phyloP scores from a whole-genome alignment of 345 rosid genomes.

The Corchorus capsularis region DNA sequence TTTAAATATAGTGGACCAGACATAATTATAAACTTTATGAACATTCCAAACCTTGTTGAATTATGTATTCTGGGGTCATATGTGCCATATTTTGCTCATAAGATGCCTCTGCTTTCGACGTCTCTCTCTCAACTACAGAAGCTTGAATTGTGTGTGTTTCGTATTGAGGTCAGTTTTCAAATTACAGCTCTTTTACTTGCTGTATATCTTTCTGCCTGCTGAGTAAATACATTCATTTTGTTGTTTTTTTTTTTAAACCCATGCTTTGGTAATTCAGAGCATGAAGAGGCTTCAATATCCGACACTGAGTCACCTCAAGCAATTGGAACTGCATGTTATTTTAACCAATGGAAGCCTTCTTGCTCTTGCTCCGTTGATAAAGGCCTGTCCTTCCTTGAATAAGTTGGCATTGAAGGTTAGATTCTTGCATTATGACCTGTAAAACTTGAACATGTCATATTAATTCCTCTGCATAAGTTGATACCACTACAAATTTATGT shows the following conservation, averaged over 20 bases:
- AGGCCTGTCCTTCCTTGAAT: not conserved
- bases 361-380: not conserved
- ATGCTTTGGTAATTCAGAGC: not conserved
- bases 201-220: too few relatives aligned
- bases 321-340: not conserved
- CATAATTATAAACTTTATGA: not conserved
- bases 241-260: not conserved
- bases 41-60: not conserved
- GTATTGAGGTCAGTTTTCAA: not conserved
- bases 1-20: not conserved
- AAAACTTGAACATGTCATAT: not conserved
- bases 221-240: too few relatives aligned
- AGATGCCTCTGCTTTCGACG: not conserved
- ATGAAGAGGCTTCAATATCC: not conserved
- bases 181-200: not conserved
- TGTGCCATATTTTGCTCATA: not conserved
- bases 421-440: not conserved
- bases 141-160: not conserved
- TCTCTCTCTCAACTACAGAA: not conserved
- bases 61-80: not conserved
- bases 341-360: not conserved
- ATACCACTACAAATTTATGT: too few relatives aligned
- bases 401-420: not conserved
- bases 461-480: too few relatives aligned
- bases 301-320: not conserved